These are phyloP conservation scores for Fennellomyces sp. DNA, from an alignment of 371 early-diverging fungal genomes.

Conservation along the genomic window DNA sequence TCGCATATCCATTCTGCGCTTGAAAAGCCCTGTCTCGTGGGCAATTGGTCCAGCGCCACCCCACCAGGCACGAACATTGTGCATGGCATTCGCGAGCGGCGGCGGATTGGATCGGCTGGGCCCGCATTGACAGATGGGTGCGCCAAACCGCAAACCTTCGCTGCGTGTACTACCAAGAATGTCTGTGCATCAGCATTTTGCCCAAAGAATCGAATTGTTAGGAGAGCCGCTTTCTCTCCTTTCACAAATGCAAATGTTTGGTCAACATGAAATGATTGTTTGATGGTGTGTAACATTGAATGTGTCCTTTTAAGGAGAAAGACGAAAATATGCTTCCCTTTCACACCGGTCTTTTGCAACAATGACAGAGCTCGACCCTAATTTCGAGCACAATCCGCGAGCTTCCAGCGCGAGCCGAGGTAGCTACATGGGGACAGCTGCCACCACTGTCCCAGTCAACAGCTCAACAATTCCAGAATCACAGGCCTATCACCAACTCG, in stretches of 20 bases:
- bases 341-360: neutral
- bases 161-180: too few relatives aligned
- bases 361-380: slow-evolving; percentile 6
- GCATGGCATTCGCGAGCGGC: too few relatives aligned
- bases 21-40: too few relatives aligned
- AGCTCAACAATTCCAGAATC: slow-evolving; percentile 9
- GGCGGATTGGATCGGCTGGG: too few relatives aligned
- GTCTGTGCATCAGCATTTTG: slow-evolving; percentile 2
- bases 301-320: slow-evolving; percentile 4
- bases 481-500: slow-evolving; percentile 14
- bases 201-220: neutral
- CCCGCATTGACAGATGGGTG: too few relatives aligned
- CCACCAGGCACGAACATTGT: too few relatives aligned
- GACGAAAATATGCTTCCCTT: neutral
- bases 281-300: slow-evolving; percentile 11
- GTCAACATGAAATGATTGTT: neutral
- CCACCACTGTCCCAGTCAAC: neutral
- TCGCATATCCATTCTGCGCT: too few relatives aligned
- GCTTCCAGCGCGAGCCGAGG: neutral
- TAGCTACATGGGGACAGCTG: neutral
- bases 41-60: too few relatives aligned
- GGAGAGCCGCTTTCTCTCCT: too few relatives aligned
- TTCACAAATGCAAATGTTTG: neutral
- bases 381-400: slow-evolving; percentile 15
- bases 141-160: too few relatives aligned